Percentiles rank a stretch among this genome's conserved stretches.
Evolutionary conservation across 805 yeast species (phyloP).

Genomic region (Ogataea methanolica): DNA sequence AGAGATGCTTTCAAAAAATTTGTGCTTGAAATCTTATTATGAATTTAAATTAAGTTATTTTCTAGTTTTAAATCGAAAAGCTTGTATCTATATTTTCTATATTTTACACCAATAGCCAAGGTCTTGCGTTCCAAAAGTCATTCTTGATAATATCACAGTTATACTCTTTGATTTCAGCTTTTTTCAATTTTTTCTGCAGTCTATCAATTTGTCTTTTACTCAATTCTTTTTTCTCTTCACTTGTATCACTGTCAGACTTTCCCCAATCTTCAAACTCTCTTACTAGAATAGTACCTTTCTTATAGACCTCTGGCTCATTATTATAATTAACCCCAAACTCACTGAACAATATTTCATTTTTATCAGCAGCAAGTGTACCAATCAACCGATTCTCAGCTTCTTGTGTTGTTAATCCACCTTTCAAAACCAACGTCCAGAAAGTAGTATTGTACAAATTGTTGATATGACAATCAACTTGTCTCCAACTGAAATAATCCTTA

Average conservation of each 20-base stretch:
- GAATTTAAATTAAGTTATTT: constrained; percentile 31
- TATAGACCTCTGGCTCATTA: constrained; percentile 81
- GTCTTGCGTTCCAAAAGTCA: constrained; percentile 53
- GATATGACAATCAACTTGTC: constrained; percentile 95
- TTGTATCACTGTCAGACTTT: constrained; percentile 1
- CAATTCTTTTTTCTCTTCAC: constrained; percentile 7
- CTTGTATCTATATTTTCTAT: not conserved
- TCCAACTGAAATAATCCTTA: constrained; percentile 86
- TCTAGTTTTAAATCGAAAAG: constrained; percentile 35
- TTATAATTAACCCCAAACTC: constrained; percentile 85
- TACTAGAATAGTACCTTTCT: constrained; percentile 70
- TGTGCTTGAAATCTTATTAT: no score
- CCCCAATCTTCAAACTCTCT: constrained; percentile 36
- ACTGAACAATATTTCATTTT: constrained; percentile 79
- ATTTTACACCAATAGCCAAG: constrained; percentile 26
- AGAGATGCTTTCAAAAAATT: no score
- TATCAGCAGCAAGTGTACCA: constrained; percentile 80
- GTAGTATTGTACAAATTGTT: constrained; percentile 90
- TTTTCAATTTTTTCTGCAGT: constrained; percentile 41
- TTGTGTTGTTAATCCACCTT: constrained; percentile 64
- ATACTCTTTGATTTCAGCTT: constrained; percentile 38
- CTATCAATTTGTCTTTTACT: constrained; percentile 47
- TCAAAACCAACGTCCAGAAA: constrained; percentile 79
- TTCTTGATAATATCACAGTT: constrained; percentile 66
- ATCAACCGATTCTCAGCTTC: constrained; percentile 75